phyloP scores from a whole-genome alignment of 177 flowering plant species.

The Telopea speciosissima region DNA sequence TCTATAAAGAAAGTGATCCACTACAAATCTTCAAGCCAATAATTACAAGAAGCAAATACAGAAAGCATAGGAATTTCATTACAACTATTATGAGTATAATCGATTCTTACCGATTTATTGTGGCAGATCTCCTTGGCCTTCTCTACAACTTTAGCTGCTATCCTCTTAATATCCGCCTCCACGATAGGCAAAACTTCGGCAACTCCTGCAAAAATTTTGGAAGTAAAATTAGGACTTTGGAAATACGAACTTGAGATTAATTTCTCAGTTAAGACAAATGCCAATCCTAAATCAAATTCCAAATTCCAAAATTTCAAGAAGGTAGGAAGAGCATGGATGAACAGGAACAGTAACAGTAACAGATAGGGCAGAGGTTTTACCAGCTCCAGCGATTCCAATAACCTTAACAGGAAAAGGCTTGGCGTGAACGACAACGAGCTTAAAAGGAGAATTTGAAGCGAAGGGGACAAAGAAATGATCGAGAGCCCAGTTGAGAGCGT shows the following conservation, averaged over 20 bases:
- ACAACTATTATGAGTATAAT: not conserved
- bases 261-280: not conserved
- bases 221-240: not conserved
- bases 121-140: constrained; percentile 50
- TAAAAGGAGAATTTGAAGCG: constrained; percentile 34
- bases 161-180: not conserved
- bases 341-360: too few species aligned
- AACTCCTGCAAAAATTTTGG: not conserved
- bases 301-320: not conserved
- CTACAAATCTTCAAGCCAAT: too few species aligned
- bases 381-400: constrained; percentile 53
- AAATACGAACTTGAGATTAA: not conserved
- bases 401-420: constrained; percentile 42
- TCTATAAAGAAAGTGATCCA: too few species aligned
- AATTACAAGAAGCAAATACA: too few species aligned
- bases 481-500: constrained; percentile 70
- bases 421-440: constrained; percentile 51
- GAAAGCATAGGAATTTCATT: too few species aligned
- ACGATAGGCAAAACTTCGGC: not conserved
- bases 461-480: constrained; percentile 50
- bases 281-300: not conserved
- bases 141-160: not conserved
- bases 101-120: constrained; percentile 36
- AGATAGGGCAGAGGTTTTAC: constrained; percentile 12
- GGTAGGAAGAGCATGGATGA: too few species aligned